Percentiles rank a stretch among this genome's conserved stretches.
Evolutionary conservation across 192 early-diverging fungal species (phyloP).

Genomic region (Mortierella antarctica): DNA sequence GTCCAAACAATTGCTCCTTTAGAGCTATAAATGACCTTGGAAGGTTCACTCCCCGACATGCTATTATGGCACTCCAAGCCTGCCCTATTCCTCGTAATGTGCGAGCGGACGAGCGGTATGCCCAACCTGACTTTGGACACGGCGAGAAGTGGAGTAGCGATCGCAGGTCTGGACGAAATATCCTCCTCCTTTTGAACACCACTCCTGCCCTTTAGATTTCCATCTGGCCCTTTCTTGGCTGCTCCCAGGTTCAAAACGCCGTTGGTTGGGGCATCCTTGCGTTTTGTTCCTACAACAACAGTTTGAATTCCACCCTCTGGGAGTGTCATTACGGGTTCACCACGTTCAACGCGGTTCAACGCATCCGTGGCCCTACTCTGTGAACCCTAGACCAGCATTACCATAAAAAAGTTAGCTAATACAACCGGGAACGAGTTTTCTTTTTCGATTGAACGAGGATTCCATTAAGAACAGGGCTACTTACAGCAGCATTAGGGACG

Average conservation of each 20-base stretch:
- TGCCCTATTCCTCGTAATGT: slow-evolving; percentile 39
- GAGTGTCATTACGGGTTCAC: slow-evolving; percentile 45
- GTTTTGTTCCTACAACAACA: slow-evolving; percentile 59
- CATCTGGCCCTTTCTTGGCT: slow-evolving; percentile 31
- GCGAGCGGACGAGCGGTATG: slow-evolving; percentile 57
- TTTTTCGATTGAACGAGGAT: background rate
- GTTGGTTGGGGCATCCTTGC: slow-evolving; percentile 46
- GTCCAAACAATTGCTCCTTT: slow-evolving; percentile 65
- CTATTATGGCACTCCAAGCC: slow-evolving; percentile 49
- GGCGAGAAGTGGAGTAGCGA: slow-evolving; percentile 53
- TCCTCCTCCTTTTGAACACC: slow-evolving; percentile 31
- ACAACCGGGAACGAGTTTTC: background rate
- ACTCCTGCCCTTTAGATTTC: slow-evolving; percentile 16
- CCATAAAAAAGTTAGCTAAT: background rate
- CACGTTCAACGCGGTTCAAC: slow-evolving; percentile 44
- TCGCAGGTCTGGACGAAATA: slow-evolving; percentile 31
- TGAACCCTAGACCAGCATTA: background rate
- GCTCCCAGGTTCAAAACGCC: slow-evolving; percentile 10
- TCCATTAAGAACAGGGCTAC: background rate
- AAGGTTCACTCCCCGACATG: slow-evolving; percentile 28
- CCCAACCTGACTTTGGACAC: slow-evolving; percentile 61
- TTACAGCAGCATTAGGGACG: background rate
- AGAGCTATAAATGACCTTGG: slow-evolving; percentile 62
- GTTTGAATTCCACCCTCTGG: slow-evolving; percentile 55
- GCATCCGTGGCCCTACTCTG: background rate